Conservation (phyloP, 2,329 filamentous ascomycete species). For the Plenodomus tracheiphilus region DNA sequence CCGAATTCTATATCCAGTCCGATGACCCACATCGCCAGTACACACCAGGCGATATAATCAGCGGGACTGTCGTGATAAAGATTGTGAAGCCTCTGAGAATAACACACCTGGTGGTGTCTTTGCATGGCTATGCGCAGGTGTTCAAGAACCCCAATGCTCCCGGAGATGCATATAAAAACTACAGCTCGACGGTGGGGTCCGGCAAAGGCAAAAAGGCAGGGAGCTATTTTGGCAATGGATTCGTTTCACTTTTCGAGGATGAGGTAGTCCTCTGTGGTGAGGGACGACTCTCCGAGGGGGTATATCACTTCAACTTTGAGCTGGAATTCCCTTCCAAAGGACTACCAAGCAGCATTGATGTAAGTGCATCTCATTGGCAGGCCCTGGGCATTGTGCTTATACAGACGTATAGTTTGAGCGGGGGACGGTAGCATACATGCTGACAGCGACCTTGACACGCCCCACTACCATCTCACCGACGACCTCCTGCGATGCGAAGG, state of each 20-base stretch:
- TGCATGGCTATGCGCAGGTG: conserved; percentile 79
- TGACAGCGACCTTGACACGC: conserved; percentile 86
- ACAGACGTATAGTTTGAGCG: conserved; percentile 77
- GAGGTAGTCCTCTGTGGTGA: conserved; percentile 80
- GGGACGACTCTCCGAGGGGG: conserved; percentile 71
- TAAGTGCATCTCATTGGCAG: conserved; percentile 56
- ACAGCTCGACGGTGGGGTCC: conserved; percentile 55
- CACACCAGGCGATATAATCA: conserved; percentile 72
- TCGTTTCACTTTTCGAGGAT: conserved; percentile 81
- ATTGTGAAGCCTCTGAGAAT: conserved; percentile 75
- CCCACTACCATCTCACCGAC: conserved; percentile 84
- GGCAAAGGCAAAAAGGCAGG: conserved; percentile 57
- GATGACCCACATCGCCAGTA: conserved; percentile 80
- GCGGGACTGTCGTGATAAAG: conserved; percentile 71
- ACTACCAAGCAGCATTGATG: conserved; percentile 91
- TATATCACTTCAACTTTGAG: conserved; percentile 80
- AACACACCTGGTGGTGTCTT: conserved; percentile 76
- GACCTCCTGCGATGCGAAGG: conserved; percentile 76
- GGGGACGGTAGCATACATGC: conserved; percentile 87
- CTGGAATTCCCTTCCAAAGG: conserved; percentile 69
- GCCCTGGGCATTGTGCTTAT: conserved; percentile 20
- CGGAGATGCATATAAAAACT: conserved; percentile 56
- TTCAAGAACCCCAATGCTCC: conserved; percentile 70
- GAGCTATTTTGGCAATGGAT: conserved; percentile 72
- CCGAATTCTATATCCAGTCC: conserved; percentile 77